Evolutionary conservation across 306 rosid species (phyloP).

Genomic region (Pyrus communis): DNA sequence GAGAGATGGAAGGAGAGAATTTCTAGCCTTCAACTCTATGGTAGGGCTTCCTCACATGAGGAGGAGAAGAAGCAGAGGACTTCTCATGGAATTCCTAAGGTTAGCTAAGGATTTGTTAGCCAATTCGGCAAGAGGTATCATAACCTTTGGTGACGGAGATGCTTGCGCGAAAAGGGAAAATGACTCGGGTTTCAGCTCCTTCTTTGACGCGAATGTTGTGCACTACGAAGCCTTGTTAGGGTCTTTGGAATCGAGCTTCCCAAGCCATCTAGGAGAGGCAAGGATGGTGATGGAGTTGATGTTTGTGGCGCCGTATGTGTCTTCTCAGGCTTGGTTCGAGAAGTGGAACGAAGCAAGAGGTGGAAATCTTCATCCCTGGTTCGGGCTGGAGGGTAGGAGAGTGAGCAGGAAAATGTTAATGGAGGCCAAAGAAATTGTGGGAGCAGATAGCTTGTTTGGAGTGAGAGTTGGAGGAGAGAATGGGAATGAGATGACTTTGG

Average conservation of each 20-base stretch:
- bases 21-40: conserved; percentile 48
- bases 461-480: conserved; percentile 23
- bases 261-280: conserved; percentile 37
- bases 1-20: conserved; percentile 27
- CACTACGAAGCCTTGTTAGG: conserved; percentile 53
- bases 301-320: conserved; percentile 47
- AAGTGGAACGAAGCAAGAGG: conserved; percentile 39
- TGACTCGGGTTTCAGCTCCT: conserved; percentile 34
- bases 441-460: conserved; percentile 29
- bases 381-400: conserved; percentile 24
- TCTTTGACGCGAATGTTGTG: conserved; percentile 37
- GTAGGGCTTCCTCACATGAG: conserved; percentile 48
- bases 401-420: conserved; percentile 32
- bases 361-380: neutral
- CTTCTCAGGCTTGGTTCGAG: conserved; percentile 35
- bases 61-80: conserved; percentile 27
- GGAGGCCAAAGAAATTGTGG: conserved; percentile 44
- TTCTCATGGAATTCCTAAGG: conserved; percentile 32
- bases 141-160: conserved; percentile 46
- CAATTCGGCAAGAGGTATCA: conserved; percentile 25
- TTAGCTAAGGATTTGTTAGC: conserved; percentile 40
- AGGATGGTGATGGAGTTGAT: conserved; percentile 39
- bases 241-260: conserved; percentile 38
- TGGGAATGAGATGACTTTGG: conserved; percentile 40
- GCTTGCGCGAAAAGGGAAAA: conserved; percentile 29